Evolutionary conservation across 2,329 filamentous ascomycete species (phyloP), one percentile per base, ranked within the genome.

Genomic region (Sordariomycetes sp.): DNA sequence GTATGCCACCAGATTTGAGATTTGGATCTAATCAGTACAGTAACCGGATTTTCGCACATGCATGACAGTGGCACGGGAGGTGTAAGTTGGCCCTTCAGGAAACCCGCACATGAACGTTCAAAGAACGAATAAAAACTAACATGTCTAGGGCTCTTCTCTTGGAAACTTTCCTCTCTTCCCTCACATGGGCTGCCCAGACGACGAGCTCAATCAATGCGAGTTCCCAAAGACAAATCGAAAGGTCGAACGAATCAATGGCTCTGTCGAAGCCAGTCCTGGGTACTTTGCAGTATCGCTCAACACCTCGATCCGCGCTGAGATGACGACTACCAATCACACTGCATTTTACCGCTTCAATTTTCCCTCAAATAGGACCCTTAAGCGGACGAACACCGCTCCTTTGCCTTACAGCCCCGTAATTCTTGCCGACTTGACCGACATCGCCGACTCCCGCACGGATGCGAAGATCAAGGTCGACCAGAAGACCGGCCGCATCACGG

Each of bases 341-440:
- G 71, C 73, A 4, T 57, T 82, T 4, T 81, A 79, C 44, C 63
- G 69, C 14, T 81, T 82, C 50, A 66, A 64, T 1, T 79, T 79
- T 39, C 60, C 63, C 2, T 55, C 55, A 4, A 47, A 46, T 8
- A 37, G 35, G 8, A 42, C 42, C 3, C 42, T 42, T 8, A 44
- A 46, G 25, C 14, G 19, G 2, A 32, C 34, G 8, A 40, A 36
- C 8, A 33, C 19, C 5, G 21, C 29, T 11, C 37, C n/a, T n/a
- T n/a, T 44, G 5, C 34, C 45, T 1, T 45, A 46, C 8, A 42
- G 36, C n/a, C 77, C 77, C 5, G 45, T 80, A 5, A 60, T 81
- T 14, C 54, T 79, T 30, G 50, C 76, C 3, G 77, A 82, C 42
- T 53, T 81, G 18, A 67, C 64, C 0, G 77, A 82, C 46, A 57